A percentile compares a stretch with the other conserved stretches of the same genome.
These are phyloP conservation scores for Stagonosporopsis rhizophila DNA, from an alignment of 2,329 filamentous ascomycete species.

Conservation along the genomic window DNA sequence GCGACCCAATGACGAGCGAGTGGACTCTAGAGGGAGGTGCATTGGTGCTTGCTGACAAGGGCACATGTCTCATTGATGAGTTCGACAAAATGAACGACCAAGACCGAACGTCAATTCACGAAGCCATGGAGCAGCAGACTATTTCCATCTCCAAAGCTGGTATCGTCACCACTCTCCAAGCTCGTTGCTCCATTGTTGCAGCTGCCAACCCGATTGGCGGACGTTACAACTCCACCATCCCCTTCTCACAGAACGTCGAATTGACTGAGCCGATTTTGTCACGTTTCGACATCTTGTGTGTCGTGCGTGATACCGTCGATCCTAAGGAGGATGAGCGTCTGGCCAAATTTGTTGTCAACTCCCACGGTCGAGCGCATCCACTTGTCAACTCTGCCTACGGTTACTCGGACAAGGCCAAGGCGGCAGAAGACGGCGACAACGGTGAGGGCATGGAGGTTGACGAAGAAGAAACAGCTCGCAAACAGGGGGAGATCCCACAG, in stretches of 20 bases:
- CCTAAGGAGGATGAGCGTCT: slow-evolving; percentile 90
- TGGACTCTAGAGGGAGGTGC: slow-evolving; percentile 98
- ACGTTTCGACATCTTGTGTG: slow-evolving; percentile 96
- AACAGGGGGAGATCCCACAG: slow-evolving; percentile 81
- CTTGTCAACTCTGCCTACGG: slow-evolving; percentile 50
- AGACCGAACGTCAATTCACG: slow-evolving; percentile 96
- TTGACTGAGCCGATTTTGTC: slow-evolving; percentile 96
- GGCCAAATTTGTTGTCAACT: slow-evolving; percentile 92
- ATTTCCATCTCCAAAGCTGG: slow-evolving; percentile 99
- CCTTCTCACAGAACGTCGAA: slow-evolving; percentile 95
- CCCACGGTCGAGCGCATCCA: slow-evolving; percentile 89
- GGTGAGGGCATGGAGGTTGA: slow-evolving; percentile 59
- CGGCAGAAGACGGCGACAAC: slow-evolving; percentile 47
- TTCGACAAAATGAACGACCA: slow-evolving; percentile 99
- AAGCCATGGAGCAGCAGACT: slow-evolving; percentile 99
- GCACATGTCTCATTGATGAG: slow-evolving; percentile 95
- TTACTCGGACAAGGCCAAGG: slow-evolving; percentile 34
- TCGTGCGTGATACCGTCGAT: slow-evolving; percentile 94
- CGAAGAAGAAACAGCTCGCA: slow-evolving; percentile 59
- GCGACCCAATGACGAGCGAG: slow-evolving; percentile 92
- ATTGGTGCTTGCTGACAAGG: slow-evolving; percentile 90
- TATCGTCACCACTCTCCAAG: slow-evolving; percentile 96
- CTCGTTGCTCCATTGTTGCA: slow-evolving; percentile 93
- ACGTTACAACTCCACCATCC: slow-evolving; percentile 94
- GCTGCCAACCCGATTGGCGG: slow-evolving; percentile 96